These are phyloP conservation scores for Tricholoma bakamatsutake DNA, from an alignment of 768 basidiomycete species.

Conservation along the genomic window DNA sequence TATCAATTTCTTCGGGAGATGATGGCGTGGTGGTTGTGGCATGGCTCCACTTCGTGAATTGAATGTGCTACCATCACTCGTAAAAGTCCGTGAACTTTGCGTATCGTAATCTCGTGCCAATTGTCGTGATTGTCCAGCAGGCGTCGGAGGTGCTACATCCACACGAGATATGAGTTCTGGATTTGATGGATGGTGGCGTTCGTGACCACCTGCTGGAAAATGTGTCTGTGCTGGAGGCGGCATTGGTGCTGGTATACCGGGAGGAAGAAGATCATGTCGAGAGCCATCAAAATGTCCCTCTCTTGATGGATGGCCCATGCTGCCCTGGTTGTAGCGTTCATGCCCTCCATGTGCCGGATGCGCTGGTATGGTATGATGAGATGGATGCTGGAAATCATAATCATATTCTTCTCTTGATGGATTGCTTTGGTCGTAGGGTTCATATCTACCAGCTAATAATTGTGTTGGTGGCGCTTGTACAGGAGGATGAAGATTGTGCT, in stretches of 20 bases:
- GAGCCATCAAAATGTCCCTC: not conserved
- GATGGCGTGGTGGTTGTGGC: conserved; percentile 23
- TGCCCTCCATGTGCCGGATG: not conserved
- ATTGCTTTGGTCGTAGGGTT: not conserved
- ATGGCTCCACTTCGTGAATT: conserved; percentile 11
- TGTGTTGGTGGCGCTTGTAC: not conserved
- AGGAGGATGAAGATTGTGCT: not conserved
- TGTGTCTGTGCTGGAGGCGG: not conserved
- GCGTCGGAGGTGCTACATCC: not conserved
- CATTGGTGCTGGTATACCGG: not conserved
- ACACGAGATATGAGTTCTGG: not conserved
- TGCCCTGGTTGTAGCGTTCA: not conserved
- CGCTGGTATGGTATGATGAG: not conserved
- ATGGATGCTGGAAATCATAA: not conserved
- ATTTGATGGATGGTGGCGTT: not conserved
- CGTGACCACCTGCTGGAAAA: not conserved
- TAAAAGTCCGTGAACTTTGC: conserved; percentile 10
- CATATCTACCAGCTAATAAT: not conserved
- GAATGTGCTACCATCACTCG: conserved; percentile 10
- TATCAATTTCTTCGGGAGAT: conserved; percentile 58
- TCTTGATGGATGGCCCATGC: not conserved
- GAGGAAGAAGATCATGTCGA: not conserved
- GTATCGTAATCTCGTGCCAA: not conserved
- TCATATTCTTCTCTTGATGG: not conserved
- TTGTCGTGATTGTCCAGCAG: not conserved